phyloP scores from a whole-genome alignment of 805 yeast genomes.

The Starmera dryadoides region DNA sequence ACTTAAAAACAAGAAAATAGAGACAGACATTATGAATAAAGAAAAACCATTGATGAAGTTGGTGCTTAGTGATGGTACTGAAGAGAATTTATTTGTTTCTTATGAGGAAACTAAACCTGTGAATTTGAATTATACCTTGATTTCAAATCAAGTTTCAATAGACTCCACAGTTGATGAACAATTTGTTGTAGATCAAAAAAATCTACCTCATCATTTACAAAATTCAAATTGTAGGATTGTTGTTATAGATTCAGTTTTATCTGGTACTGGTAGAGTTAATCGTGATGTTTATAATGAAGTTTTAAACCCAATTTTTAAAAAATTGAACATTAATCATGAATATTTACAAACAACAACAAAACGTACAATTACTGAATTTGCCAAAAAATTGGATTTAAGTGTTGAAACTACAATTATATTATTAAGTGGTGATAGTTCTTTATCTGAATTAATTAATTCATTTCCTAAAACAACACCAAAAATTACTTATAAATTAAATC shows the following conservation, averaged over 20 bases:
- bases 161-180: background rate
- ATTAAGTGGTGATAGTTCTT: conserved; percentile 82
- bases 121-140: conserved; percentile 5
- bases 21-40: background rate
- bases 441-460: conserved; percentile 66
- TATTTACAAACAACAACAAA: conserved; percentile 37
- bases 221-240: conserved; percentile 9
- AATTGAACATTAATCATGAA: conserved; percentile 26
- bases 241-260: conserved; percentile 27
- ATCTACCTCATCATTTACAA: conserved; percentile 6
- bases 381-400: conserved; percentile 20
- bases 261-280: conserved; percentile 28
- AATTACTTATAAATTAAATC: conserved; percentile 6
- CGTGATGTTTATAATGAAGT: conserved; percentile 34
- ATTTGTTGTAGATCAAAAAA: background rate
- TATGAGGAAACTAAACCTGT: background rate
- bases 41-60: background rate
- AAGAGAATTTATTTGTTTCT: background rate
- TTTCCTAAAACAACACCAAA: conserved; percentile 15
- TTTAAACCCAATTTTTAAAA: conserved; percentile 39
- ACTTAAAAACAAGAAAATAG: background rate
- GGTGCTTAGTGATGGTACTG: background rate
- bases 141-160: background rate
- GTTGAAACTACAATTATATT: conserved; percentile 40
- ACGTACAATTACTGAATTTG: conserved; percentile 33